Conservation (phyloP, 2,329 filamentous ascomycete genomes). For the Fusarium virguliforme region DNA sequence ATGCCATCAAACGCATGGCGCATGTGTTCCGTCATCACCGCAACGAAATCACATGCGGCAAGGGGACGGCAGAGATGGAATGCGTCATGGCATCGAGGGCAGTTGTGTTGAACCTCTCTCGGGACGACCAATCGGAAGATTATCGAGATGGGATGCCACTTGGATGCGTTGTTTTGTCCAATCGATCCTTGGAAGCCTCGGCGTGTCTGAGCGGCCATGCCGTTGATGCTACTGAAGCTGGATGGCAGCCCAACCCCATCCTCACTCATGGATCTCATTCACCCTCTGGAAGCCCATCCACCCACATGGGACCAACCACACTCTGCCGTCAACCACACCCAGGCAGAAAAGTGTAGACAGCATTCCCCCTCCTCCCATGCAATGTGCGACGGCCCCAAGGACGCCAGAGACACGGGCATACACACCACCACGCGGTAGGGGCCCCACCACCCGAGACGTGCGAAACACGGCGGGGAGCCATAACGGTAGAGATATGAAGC, state of each 20-base stretch:
- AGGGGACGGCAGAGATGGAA: slow-evolving; percentile 11
- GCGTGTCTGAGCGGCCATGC: slow-evolving; percentile 7
- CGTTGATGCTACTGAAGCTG: slow-evolving; percentile 6
- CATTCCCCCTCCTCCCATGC: slow-evolving; percentile 5
- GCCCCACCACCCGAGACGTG: slow-evolving; percentile 38
- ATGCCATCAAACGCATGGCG: slow-evolving; percentile 32
- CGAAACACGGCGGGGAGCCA: slow-evolving; percentile 35
- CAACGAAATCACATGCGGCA: slow-evolving; percentile 22
- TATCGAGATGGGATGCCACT: slow-evolving; percentile 23
- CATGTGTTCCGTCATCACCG: slow-evolving; percentile 28
- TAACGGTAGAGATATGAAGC: slow-evolving; percentile 35
- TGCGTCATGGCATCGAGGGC: slow-evolving; percentile 24
- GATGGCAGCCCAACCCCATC: slow-evolving; percentile 7
- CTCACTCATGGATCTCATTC: background rate
- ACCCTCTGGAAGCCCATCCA: slow-evolving; percentile 8
- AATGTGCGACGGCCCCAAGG: background rate
- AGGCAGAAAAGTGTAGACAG: background rate
- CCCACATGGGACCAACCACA: slow-evolving; percentile 32
- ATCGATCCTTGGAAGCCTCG: slow-evolving; percentile 37
- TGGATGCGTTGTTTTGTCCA: slow-evolving; percentile 23
- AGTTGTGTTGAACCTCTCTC: slow-evolving; percentile 20
- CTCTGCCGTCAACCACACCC: slow-evolving; percentile 28
- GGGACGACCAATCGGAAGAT: slow-evolving; percentile 42
- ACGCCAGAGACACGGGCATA: slow-evolving; percentile 24
- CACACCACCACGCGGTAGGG: slow-evolving; percentile 29